Base-by-base conservation (phyloP, 257 asterid genomes). In the Nicotiana otophora region DNA sequence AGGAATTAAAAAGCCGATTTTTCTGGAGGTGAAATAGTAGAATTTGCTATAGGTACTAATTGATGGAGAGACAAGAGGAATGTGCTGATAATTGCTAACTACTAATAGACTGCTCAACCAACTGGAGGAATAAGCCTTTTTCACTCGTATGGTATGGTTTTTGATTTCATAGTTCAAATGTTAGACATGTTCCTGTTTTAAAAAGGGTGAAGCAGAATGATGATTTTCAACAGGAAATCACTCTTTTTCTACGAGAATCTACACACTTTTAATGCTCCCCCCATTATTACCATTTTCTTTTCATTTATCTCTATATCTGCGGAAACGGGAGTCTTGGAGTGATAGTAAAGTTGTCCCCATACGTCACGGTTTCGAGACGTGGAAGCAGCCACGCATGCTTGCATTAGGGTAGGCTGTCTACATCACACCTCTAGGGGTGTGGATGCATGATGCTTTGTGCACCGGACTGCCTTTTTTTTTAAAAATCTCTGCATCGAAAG, bases 61-160 rank as follows among this genome's bases (percentile, higher is more conserved):
- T 82, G 75, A 66, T 83, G 86, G 78, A 82, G 60, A 26, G 81
- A 81, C 80, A 81, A 46, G 81, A 80, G 39, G 54, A 80, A 58
- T 74, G 46, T 86, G 86, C 81, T 82, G 82, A 83, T 81, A 68
- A 77, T 42, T 80, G 67, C 83, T 65, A 26, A 75, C 63, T 74
- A 87, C 64, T 81, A 83, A 81, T 55, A 83, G 91, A 89, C 92
- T 79, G 80, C 91, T 90, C 86, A 90, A 75, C 92, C 92, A 84
- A 88, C 90, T 85, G 68, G 62, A 26, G 65, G 83, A 81, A 46
- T 46, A 88, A 84, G 30, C 65, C 78, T 20, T 77, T 65, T 74
- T 78, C 72, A 68, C 46, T 39, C 5, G 74, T 82, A 81, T 83
- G 88, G 85, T 74, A 77, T 77, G 84, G 86, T 36, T 61, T 34